Evolutionary conservation across 2,329 filamentous ascomycete genomes (phyloP).

Genomic region (Aspergillus udagawae): DNA sequence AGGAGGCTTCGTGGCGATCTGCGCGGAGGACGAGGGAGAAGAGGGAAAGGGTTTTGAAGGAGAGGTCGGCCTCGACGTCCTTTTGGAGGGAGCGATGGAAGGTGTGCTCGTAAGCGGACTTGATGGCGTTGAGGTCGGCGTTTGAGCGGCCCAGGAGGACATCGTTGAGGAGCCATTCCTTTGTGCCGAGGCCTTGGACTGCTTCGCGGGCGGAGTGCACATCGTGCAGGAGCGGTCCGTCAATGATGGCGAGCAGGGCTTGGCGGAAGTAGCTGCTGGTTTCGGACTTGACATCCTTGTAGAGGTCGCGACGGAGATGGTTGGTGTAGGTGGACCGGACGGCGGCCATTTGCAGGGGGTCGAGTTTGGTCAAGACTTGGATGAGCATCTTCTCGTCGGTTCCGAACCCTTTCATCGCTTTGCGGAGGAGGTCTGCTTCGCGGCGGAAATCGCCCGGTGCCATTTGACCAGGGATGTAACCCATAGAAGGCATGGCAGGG

Average conservation of each 20-base stretch:
- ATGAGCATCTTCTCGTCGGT: slow-evolving; percentile 81
- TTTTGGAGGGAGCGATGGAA: slow-evolving; percentile 65
- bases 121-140: slow-evolving; percentile 84
- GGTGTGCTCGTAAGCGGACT: slow-evolving; percentile 66
- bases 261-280: slow-evolving; percentile 69
- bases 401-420: slow-evolving; percentile 90
- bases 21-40: slow-evolving; percentile 78
- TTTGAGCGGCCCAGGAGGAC: slow-evolving; percentile 79
- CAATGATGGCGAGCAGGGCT: slow-evolving; percentile 69
- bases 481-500: slow-evolving; percentile 60
- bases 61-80: slow-evolving; percentile 74
- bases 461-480: slow-evolving; percentile 69
- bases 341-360: slow-evolving; percentile 70
- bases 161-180: slow-evolving; percentile 81
- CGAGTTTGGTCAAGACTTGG: slow-evolving; percentile 63
- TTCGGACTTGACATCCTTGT: slow-evolving; percentile 73
- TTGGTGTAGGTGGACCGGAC: slow-evolving; percentile 65
- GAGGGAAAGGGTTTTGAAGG: slow-evolving; percentile 78
- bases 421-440: slow-evolving; percentile 68
- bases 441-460: slow-evolving; percentile 62
- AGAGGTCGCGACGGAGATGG: slow-evolving; percentile 62
- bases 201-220: slow-evolving; percentile 66
- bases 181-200: slow-evolving; percentile 77
- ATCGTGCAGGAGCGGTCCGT: slow-evolving; percentile 77
- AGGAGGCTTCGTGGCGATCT: slow-evolving; percentile 70